phyloP scores from a whole-genome alignment of 2,329 filamentous ascomycete species.

The Trichophyton simii region DNA sequence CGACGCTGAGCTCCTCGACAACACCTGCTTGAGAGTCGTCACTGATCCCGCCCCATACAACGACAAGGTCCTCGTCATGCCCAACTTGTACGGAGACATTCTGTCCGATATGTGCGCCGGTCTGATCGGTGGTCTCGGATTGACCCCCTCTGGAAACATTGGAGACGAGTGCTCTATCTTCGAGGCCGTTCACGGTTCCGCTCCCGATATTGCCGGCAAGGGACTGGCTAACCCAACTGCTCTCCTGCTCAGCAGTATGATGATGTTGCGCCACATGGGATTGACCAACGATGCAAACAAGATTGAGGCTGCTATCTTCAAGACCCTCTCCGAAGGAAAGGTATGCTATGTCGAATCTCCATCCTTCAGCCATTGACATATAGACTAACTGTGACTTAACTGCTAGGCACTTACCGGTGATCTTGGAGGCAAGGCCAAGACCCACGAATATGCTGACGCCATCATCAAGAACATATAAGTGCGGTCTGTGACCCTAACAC shows the following conservation, averaged over 20 bases:
- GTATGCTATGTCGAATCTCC: constrained; percentile 25
- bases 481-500: constrained; percentile 10
- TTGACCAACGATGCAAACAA: constrained; percentile 68
- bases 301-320: constrained; percentile 93
- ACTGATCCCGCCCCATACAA: constrained; percentile 94
- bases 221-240: constrained; percentile 94
- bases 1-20: constrained; percentile 95
- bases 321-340: constrained; percentile 92
- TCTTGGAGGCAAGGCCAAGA: constrained; percentile 92
- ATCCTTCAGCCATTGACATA: not conserved
- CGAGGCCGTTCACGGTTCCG: constrained; percentile 96
- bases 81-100: constrained; percentile 99
- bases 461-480: constrained; percentile 59
- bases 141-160: constrained; percentile 96
- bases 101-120: constrained; percentile 99
- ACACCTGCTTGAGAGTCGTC: constrained; percentile 98
- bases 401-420: constrained; percentile 71
- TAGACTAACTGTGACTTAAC: not conserved
- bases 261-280: constrained; percentile 99
- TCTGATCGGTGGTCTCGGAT: constrained; percentile 90
- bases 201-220: constrained; percentile 93
- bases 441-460: constrained; percentile 79
- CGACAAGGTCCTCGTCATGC: constrained; percentile 95
- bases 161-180: constrained; percentile 99
- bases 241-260: constrained; percentile 87